A percentile compares a stretch with the other conserved stretches of the same genome.
Evolutionary conservation across 768 basidiomycete species (phyloP).

Genomic region (Tylopilus sp.): DNA sequence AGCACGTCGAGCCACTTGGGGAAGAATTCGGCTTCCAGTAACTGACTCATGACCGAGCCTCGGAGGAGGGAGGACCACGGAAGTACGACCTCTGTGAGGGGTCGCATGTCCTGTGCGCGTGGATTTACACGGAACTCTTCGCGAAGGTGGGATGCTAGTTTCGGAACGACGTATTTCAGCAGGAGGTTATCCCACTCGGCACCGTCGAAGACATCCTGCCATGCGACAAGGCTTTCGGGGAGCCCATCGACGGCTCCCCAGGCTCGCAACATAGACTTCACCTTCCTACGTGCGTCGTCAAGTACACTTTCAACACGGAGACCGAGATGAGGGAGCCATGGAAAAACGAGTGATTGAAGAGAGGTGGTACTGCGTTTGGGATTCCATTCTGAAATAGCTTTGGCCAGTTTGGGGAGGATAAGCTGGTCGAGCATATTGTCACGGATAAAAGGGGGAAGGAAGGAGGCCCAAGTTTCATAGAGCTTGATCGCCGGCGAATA

Average conservation of each 20-base stretch:
- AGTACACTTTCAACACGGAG: conserved; percentile 80
- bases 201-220: conserved; percentile 82
- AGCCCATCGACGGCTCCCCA: conserved; percentile 75
- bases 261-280: conserved; percentile 70
- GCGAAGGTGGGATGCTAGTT: conserved; percentile 78
- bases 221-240: conserved; percentile 70
- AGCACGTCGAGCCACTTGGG: conserved; percentile 94
- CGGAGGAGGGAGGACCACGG: conserved; percentile 76
- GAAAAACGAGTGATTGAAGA: conserved; percentile 83
- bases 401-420: conserved; percentile 87
- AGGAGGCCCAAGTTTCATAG: conserved; percentile 83
- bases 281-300: conserved; percentile 81
- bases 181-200: conserved; percentile 90
- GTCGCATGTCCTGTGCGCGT: conserved; percentile 81
- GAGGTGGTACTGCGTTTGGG: conserved; percentile 53
- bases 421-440: conserved; percentile 97
- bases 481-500: conserved; percentile 76
- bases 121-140: conserved; percentile 91
- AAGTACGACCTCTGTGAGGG: conserved; percentile 65
- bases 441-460: conserved; percentile 86
- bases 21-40: conserved; percentile 92
- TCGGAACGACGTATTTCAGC: conserved; percentile 89
- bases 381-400: conserved; percentile 83
- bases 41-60: conserved; percentile 71
- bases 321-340: conserved; percentile 92